Conservation (phyloP, 2,329 filamentous ascomycete species). For the Neodidymelliopsis sp. region DNA sequence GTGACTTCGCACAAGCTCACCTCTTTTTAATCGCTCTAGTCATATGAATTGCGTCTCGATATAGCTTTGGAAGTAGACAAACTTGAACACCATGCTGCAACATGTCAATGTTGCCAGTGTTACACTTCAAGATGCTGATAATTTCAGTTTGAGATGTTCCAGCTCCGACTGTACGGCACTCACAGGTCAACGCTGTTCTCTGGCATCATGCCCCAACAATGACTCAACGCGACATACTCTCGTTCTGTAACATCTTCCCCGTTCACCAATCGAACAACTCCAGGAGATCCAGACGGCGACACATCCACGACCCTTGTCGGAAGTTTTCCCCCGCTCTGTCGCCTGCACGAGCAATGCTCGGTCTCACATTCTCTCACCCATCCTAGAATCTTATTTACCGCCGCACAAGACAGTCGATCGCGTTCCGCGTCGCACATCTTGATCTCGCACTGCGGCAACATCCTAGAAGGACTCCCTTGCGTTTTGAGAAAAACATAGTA, state of each 20-base stretch:
- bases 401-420: slow-evolving; percentile 2
- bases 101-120: slow-evolving; percentile 4
- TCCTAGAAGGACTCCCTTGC: too few relatives aligned
- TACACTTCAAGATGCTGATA: slow-evolving; percentile 13
- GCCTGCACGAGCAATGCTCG: slow-evolving; percentile 1
- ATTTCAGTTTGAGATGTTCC: too few relatives aligned
- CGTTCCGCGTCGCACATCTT: slow-evolving; percentile 4
- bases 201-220: slow-evolving; percentile 21
- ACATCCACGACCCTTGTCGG: slow-evolving; percentile 11
- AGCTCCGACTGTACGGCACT: background rate
- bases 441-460: background rate
- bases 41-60: slow-evolving; percentile 10
- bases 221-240: slow-evolving; percentile 16
- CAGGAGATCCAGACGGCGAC: background rate
- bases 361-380: slow-evolving; percentile 8
- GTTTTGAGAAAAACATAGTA: slow-evolving; percentile 11
- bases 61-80: slow-evolving; percentile 7
- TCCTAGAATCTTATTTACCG: background rate
- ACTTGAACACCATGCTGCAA: background rate
- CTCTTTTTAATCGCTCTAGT: slow-evolving; percentile 3
- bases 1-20: background rate
- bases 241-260: background rate
- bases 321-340: background rate
- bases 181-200: slow-evolving; percentile 8
- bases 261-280: slow-evolving; percentile 5